A percentile compares a stretch with the other conserved stretches of the same genome.
phyloP scores from a whole-genome alignment of 805 yeast species.

The Candida sithepensis region DNA sequence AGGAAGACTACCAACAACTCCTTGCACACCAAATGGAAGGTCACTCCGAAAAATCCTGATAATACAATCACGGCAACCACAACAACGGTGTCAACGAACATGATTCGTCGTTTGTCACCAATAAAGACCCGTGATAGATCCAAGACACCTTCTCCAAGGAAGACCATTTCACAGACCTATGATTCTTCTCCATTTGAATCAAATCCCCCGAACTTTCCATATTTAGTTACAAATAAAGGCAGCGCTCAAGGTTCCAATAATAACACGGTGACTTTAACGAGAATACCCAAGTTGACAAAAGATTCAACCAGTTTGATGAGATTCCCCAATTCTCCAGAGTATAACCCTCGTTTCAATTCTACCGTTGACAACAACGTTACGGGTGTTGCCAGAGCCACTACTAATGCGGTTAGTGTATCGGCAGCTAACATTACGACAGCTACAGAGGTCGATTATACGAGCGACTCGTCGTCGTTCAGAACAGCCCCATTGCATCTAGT shows the following conservation, averaged over 20 bases:
- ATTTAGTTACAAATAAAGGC: neutral
- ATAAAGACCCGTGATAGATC: neutral
- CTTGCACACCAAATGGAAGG: neutral
- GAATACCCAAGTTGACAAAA: constrained; percentile 3
- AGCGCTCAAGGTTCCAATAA: neutral
- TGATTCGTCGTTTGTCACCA: neutral
- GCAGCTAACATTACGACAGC: neutral
- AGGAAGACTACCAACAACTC: neutral
- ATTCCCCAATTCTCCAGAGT: constrained; percentile 47
- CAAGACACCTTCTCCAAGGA: constrained; percentile 1
- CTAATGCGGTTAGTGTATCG: no score
- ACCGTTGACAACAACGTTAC: neutral
- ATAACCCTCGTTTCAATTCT: constrained; percentile 27
- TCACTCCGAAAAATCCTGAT: neutral
- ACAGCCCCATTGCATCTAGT: constrained; percentile 2
- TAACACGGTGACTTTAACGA: neutral
- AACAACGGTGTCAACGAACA: constrained; percentile 1
- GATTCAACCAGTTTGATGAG: constrained; percentile 22
- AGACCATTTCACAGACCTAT: constrained; percentile 22
- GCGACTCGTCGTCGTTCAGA: neutral
- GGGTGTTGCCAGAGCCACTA: neutral
- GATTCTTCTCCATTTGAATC: constrained; percentile 25
- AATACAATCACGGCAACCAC: neutral
- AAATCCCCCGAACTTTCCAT: neutral
- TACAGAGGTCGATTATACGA: neutral